These are phyloP conservation scores for Aureobasidium sp. DNA, from an alignment of 2,329 filamentous ascomycete species.

Conservation along the genomic window DNA sequence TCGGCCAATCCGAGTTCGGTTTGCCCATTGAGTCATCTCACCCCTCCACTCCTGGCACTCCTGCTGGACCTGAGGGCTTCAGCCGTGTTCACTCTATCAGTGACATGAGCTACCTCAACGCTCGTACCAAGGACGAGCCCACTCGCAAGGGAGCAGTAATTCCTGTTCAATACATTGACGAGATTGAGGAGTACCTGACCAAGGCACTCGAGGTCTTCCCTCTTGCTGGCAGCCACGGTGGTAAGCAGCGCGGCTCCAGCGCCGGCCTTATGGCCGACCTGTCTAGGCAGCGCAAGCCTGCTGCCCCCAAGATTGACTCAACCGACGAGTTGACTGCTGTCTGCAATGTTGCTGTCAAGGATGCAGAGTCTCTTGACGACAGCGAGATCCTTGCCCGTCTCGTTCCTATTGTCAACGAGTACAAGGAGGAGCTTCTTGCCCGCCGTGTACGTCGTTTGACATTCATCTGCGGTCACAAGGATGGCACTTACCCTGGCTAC, in stretches of 20 bases:
- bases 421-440: conserved; percentile 74
- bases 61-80: conserved; percentile 55
- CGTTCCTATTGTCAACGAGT: conserved; percentile 64
- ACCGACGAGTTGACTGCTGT: conserved; percentile 83
- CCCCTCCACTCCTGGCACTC: conserved; percentile 64
- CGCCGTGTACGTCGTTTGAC: conserved; percentile 83
- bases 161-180: conserved; percentile 87
- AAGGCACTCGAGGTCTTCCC: conserved; percentile 83
- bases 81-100: conserved; percentile 91
- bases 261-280: conserved; percentile 44
- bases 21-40: conserved; percentile 70
- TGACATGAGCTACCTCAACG: conserved; percentile 84
- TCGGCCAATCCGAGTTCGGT: conserved; percentile 85
- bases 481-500: conserved; percentile 93
- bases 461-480: conserved; percentile 91
- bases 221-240: conserved; percentile 23
- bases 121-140: conserved; percentile 64
- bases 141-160: conserved; percentile 89
- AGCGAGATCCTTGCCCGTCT: conserved; percentile 73
- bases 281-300: conserved; percentile 25
- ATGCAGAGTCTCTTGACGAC: conserved; percentile 78
- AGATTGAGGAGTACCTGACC: conserved; percentile 77
- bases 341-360: conserved; percentile 83
- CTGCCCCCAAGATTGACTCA: conserved; percentile 46
- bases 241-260: conserved; percentile 45